Percentiles rank a stretch among this genome's conserved stretches.
Evolutionary conservation across 2,329 filamentous ascomycete species (phyloP).

Genomic region (Aspergillus hortae): DNA sequence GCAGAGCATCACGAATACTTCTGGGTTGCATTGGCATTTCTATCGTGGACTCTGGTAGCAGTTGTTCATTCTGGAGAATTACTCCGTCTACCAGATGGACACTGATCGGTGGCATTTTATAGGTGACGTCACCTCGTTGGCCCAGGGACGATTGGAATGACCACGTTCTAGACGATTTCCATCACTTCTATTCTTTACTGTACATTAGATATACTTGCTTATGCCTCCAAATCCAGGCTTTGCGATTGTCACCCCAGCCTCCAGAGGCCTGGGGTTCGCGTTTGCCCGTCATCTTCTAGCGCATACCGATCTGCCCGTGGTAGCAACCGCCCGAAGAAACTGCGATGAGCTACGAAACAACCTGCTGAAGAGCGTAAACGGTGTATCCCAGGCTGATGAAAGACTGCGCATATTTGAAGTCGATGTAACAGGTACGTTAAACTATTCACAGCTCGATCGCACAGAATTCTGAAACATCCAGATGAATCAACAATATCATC

Average conservation of each 20-base stretch:
- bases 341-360: constrained; percentile 46
- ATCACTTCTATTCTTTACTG: no score
- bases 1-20: no score
- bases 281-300: constrained; percentile 57
- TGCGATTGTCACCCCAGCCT: constrained; percentile 53
- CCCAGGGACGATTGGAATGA: no score
- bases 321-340: constrained; percentile 59
- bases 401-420: constrained; percentile 52
- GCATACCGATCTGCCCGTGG: constrained; percentile 54
- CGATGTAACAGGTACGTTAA: constrained; percentile 54
- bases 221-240: constrained; percentile 14
- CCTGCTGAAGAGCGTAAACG: constrained; percentile 49
- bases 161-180: no score
- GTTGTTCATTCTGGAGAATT: no score
- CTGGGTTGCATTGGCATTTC: no score
- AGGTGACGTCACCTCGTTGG: no score
- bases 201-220: no score
- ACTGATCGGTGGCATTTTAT: no score
- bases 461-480: constrained; percentile 18
- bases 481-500: constrained; percentile 61
- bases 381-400: constrained; percentile 36
- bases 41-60: no score
- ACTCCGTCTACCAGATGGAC: no score
- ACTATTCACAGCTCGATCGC: neutral
- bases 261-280: constrained; percentile 61